Percentiles rank a stretch among this genome's conserved stretches.
Evolutionary conservation across 495 filamentous ascomycete genomes (phyloP).

Genomic region (Aspergillus campestris): DNA sequence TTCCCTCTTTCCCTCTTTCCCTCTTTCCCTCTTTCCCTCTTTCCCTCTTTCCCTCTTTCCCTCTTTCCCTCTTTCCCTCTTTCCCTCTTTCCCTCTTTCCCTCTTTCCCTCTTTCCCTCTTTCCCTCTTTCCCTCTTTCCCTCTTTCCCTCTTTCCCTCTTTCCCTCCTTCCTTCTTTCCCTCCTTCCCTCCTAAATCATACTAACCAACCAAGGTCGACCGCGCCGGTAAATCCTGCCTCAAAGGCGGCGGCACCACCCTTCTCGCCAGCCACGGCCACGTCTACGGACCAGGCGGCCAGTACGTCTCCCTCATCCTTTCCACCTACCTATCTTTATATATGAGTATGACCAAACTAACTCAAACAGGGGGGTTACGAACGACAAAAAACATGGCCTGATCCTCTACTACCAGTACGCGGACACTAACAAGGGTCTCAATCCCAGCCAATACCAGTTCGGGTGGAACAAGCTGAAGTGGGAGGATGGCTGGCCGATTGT

Average conservation of each 20-base stretch:
- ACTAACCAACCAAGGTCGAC: constrained; percentile 36
- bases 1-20: neutral
- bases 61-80: neutral
- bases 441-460: constrained; percentile 46
- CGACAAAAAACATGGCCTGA: constrained; percentile 35
- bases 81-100: neutral
- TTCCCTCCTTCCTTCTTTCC: too few relatives aligned
- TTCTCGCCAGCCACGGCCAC: constrained; percentile 52
- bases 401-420: constrained; percentile 68
- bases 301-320: constrained; percentile 13
- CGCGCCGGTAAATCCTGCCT: constrained; percentile 46
- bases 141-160: neutral
- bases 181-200: too few relatives aligned
- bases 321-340: neutral
- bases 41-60: neutral
- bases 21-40: neutral
- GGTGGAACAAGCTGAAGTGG: constrained; percentile 55
- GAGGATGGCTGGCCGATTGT: constrained; percentile 49
- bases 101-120: neutral
- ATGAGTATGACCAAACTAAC: constrained; percentile 3
- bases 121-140: neutral
- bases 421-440: constrained; percentile 48
- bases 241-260: constrained; percentile 51
- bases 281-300: constrained; percentile 68
- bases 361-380: constrained; percentile 31